Evolutionary conservation across 306 rosid genomes (phyloP).

Genomic region (Echinosophora koreensis): DNA sequence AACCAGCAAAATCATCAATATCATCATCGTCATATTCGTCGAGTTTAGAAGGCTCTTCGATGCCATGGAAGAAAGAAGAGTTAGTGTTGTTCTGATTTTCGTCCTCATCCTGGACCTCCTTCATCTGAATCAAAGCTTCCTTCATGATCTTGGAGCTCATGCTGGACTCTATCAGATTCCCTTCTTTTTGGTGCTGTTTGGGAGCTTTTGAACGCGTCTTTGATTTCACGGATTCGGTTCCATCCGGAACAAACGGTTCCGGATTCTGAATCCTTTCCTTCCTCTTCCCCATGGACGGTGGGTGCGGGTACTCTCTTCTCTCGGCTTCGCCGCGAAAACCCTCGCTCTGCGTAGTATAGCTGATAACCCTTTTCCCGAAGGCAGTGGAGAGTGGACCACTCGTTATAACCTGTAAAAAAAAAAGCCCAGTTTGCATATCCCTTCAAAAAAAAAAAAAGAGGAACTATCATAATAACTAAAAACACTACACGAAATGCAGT

Average conservation of each 20-base stretch:
- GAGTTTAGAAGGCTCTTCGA: constrained; percentile 43
- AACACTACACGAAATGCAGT: too few species aligned
- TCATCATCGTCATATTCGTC: constrained; percentile 54
- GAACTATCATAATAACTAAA: too few species aligned
- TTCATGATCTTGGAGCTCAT: constrained; percentile 84
- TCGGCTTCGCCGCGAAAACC: too few species aligned
- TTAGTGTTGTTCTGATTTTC: constrained; percentile 42
- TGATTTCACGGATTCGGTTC: constrained; percentile 49
- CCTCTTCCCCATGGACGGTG: constrained; percentile 70
- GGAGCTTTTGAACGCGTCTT: constrained; percentile 65
- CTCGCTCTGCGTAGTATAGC: too few species aligned
- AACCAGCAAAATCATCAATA: constrained; percentile 70
- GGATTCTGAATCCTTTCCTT: constrained; percentile 81
- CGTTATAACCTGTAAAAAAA: too few species aligned
- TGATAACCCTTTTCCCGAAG: too few species aligned
- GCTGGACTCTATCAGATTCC: constrained; percentile 58
- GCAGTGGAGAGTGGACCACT: too few species aligned
- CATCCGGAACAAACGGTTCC: constrained; percentile 70
- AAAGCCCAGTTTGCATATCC: too few species aligned
- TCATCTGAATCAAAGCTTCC: constrained; percentile 77
- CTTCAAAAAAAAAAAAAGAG: too few species aligned
- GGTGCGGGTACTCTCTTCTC: too few species aligned
- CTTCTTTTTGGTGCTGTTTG: constrained; percentile 73
- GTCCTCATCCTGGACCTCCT: constrained; percentile 64
- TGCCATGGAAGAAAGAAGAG: constrained; percentile 37